Conservation (phyloP, 371 early-diverging fungal genomes). For the Fennellomyces sp. region DNA sequence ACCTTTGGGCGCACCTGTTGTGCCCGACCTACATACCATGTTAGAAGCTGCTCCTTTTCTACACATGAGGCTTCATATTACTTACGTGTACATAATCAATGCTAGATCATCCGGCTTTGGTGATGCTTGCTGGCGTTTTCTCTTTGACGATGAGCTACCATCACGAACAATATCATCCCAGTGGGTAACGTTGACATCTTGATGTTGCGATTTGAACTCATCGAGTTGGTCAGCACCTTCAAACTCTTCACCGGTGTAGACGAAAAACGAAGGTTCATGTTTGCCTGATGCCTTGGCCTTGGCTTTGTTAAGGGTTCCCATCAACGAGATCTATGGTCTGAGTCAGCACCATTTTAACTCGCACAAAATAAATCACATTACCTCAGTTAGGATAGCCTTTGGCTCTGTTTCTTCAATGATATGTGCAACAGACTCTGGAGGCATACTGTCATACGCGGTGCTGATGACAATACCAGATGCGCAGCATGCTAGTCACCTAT, state of each 20-base stretch:
- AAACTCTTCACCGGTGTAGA: conserved; percentile 40
- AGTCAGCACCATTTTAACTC: neutral
- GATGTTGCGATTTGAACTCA: conserved; percentile 17
- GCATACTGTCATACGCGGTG: conserved; percentile 92
- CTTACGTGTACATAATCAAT: conserved; percentile 77
- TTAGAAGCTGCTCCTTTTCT: too few relatives aligned
- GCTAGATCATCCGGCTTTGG: conserved; percentile 75
- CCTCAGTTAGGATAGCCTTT: conserved; percentile 77
- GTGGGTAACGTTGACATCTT: conserved; percentile 18
- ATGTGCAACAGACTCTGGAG: conserved; percentile 74
- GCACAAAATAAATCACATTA: conserved; percentile 7
- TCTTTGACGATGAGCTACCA: conserved; percentile 28
- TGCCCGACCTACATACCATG: conserved; percentile 73
- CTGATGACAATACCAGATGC: conserved; percentile 72
- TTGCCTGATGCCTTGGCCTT: conserved; percentile 17
- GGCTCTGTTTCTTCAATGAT: conserved; percentile 75
- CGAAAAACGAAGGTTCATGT: conserved; percentile 28
- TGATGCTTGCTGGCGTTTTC: conserved; percentile 8
- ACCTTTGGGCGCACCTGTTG: conserved; percentile 83
- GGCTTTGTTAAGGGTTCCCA: conserved; percentile 34
- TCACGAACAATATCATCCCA: conserved; percentile 30
- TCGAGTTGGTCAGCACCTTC: conserved; percentile 33
- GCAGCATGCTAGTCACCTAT: conserved; percentile 58
- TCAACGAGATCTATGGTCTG: conserved; percentile 27
- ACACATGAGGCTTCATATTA: neutral